phyloP scores from a whole-genome alignment of 2,329 filamentous ascomycete genomes.

The Ophiocordyceps camponoti-saundersi region DNA sequence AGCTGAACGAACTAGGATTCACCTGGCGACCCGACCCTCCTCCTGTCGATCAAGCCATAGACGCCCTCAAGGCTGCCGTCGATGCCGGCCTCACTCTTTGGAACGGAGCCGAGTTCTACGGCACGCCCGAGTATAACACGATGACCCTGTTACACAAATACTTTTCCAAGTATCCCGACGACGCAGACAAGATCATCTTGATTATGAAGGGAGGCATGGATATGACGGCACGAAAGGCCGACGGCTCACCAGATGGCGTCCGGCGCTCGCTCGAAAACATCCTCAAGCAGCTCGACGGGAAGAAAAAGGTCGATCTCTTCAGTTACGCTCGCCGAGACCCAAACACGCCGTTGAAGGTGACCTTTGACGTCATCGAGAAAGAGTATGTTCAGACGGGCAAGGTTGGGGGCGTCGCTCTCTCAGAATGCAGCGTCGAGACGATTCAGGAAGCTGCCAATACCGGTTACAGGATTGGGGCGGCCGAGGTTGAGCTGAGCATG shows the following conservation, averaged over 20 bases:
- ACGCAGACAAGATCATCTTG: conserved; percentile 43
- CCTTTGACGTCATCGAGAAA: conserved; percentile 23
- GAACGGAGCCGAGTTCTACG: conserved; percentile 52
- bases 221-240: conserved; percentile 18
- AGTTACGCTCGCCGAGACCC: conserved; percentile 27
- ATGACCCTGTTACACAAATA: conserved; percentile 44
- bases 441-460: conserved; percentile 28
- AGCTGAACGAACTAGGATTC: background rate
- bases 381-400: conserved; percentile 34
- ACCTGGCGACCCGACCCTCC: background rate
- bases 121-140: conserved; percentile 35
- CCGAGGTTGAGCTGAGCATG: conserved; percentile 37
- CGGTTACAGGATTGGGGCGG: conserved; percentile 23
- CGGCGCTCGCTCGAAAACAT: conserved; percentile 41
- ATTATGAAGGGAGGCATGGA: conserved; percentile 39
- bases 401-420: conserved; percentile 32
- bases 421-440: conserved; percentile 30
- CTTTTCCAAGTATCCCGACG: conserved; percentile 45
- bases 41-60: background rate
- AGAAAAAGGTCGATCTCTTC: conserved; percentile 44
- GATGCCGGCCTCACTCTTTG: conserved; percentile 29
- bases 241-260: conserved; percentile 35
- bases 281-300: conserved; percentile 30
- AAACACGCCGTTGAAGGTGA: conserved; percentile 22
- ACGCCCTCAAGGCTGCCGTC: conserved; percentile 35